A percentile compares a stretch with the other conserved stretches of the same genome.
These are phyloP conservation scores for Leavenworthia alabamica DNA, from an alignment of 345 rosid genomes.

Conservation along the genomic window DNA sequence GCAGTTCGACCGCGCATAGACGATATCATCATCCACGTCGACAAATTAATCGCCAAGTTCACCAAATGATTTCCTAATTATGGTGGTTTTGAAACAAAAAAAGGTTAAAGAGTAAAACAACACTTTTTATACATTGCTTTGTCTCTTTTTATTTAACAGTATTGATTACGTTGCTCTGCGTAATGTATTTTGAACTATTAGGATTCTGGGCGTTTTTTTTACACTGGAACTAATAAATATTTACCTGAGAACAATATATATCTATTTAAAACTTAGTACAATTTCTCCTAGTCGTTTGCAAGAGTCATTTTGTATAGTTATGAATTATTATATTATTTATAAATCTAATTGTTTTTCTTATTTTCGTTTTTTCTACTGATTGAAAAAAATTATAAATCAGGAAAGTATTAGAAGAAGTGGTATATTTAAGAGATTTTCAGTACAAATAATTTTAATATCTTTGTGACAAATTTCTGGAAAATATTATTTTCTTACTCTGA, in stretches of 20 bases:
- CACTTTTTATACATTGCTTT: conserved; percentile 6
- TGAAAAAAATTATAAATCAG: no score
- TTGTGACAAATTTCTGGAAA: not conserved
- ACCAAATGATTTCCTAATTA: conserved; percentile 30
- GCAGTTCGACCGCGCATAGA: conserved; percentile 82
- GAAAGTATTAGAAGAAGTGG: no score
- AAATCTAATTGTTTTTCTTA: not conserved
- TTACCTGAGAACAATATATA: not conserved
- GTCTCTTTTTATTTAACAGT: conserved; percentile 1
- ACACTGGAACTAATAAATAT: conserved; percentile 11
- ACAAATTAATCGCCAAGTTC: conserved; percentile 82
- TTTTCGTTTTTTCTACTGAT: not conserved
- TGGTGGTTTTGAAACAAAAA: not conserved
- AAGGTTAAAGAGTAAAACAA: not conserved
- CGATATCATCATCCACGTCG: conserved; percentile 87
- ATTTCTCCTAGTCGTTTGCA: not conserved
- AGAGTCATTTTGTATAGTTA: not conserved
- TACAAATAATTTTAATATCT: no score
- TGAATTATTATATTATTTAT: not conserved
- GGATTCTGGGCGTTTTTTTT: not conserved
- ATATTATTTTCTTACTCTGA: not conserved
- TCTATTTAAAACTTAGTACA: not conserved
- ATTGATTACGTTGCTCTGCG: not conserved
- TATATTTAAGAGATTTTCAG: no score
- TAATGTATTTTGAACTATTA: conserved; percentile 18